Evolutionary conservation across 106 monocot genomes (phyloP).

Genomic region (Dioscorea alata): DNA sequence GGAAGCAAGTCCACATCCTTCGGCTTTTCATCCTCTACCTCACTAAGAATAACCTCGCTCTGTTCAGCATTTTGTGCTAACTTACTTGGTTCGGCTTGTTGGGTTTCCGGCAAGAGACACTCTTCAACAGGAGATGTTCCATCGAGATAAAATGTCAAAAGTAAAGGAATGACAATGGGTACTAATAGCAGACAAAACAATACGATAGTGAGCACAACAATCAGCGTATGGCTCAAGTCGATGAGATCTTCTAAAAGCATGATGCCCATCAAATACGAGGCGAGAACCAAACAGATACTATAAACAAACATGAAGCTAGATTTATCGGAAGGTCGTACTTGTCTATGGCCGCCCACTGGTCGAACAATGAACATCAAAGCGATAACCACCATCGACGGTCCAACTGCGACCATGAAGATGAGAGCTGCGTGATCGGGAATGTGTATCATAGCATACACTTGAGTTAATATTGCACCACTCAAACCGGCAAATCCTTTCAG

Average conservation of each 20-base stretch:
- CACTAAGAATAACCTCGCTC: constrained; percentile 63
- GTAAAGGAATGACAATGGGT: constrained; percentile 56
- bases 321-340: constrained; percentile 51
- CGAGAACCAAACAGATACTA: constrained; percentile 53
- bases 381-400: constrained; percentile 55
- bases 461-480: constrained; percentile 80
- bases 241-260: constrained; percentile 75
- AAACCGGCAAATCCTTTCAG: constrained; percentile 88
- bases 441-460: constrained; percentile 59
- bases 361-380: constrained; percentile 27
- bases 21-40: constrained; percentile 82
- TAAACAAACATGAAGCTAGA: constrained; percentile 61
- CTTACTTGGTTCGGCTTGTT: constrained; percentile 38
- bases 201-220: constrained; percentile 41
- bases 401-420: constrained; percentile 79
- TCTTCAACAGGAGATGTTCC: constrained; percentile 23
- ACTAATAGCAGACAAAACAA: constrained; percentile 41
- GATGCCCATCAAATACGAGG: constrained; percentile 67
- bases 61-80: constrained; percentile 21
- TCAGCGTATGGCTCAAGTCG: constrained; percentile 34
- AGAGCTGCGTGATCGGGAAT: constrained; percentile 45
- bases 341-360: constrained; percentile 56
- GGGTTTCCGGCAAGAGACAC: constrained; percentile 28
- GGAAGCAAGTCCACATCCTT: constrained; percentile 76
- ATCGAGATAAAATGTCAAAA: constrained; percentile 25